These are phyloP conservation scores for Blastobotrys petasosporus DNA, from an alignment of 1,139 yeast species.

Conservation along the genomic window DNA sequence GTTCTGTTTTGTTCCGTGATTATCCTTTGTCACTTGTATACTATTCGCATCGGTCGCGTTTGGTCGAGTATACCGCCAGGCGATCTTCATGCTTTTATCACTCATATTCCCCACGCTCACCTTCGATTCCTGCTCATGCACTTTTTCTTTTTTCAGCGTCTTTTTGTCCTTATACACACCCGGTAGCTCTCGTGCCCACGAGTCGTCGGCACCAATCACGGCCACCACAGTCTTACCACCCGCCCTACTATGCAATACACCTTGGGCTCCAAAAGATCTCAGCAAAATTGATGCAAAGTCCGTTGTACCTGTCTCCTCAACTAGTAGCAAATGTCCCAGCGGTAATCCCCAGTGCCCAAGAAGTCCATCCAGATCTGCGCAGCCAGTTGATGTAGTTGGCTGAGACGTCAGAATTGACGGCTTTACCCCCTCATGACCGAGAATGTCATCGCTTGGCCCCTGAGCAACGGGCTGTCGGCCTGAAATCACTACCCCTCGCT, in stretches of 20 bases:
- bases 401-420: constrained; percentile 76
- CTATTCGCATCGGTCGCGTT: constrained; percentile 6
- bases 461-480: constrained; percentile 12
- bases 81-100: constrained; percentile 46
- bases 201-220: constrained; percentile 54
- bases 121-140: constrained; percentile 54
- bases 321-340: constrained; percentile 58
- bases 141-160: constrained; percentile 59
- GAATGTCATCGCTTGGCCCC: constrained; percentile 1
- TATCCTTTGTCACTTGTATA: too few species aligned
- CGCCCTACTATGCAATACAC: constrained; percentile 60
- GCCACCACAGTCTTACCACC: constrained; percentile 38
- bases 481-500: constrained; percentile 20
- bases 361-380: constrained; percentile 64
- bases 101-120: constrained; percentile 63
- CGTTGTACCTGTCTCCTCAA: constrained; percentile 85
- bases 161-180: constrained; percentile 70
- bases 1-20: constrained; percentile 15
- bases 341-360: constrained; percentile 85
- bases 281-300: constrained; percentile 76
- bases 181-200: constrained; percentile 72
- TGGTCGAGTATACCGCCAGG: constrained; percentile 44
- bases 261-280: constrained; percentile 73
- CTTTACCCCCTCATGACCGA: constrained; percentile 42
- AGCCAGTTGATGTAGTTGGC: constrained; percentile 73